Evolutionary conservation across 495 filamentous ascomycete species (phyloP).

Genomic region (Durotheca rogersii): DNA sequence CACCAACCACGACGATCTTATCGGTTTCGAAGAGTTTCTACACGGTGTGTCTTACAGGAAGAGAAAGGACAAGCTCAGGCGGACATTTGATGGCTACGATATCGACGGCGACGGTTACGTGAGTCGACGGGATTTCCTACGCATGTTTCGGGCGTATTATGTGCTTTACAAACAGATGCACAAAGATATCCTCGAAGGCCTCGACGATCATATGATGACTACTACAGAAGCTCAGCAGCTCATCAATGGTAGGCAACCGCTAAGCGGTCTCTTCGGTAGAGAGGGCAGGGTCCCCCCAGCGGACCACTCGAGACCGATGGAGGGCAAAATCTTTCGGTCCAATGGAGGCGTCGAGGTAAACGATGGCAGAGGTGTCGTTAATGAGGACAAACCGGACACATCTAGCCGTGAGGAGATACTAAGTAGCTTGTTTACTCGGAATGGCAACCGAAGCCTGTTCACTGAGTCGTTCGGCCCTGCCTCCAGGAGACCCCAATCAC

Average conservation of each 20-base stretch:
- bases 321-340: conserved; percentile 61
- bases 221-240: conserved; percentile 70
- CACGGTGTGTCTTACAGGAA: conserved; percentile 80
- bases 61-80: conserved; percentile 68
- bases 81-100: conserved; percentile 88
- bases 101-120: conserved; percentile 87
- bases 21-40: conserved; percentile 92
- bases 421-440: conserved; percentile 40
- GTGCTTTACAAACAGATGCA: conserved; percentile 82
- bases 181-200: conserved; percentile 74
- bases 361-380: conserved; percentile 47
- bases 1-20: conserved; percentile 79
- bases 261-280: conserved; percentile 69
- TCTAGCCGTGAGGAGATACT: conserved; percentile 45
- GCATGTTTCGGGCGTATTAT: conserved; percentile 89
- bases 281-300: conserved; percentile 62
- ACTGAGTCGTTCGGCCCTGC: conserved; percentile 33
- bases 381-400: conserved; percentile 45
- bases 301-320: conserved; percentile 56
- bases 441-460: conserved; percentile 39
- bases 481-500: conserved; percentile 32
- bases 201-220: conserved; percentile 78
- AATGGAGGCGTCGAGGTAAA: conserved; percentile 63
- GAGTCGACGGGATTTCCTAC: conserved; percentile 83
- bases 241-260: conserved; percentile 70